Conservation (phyloP, 257 asterid species). For the Euphrasia confusa region DNA sequence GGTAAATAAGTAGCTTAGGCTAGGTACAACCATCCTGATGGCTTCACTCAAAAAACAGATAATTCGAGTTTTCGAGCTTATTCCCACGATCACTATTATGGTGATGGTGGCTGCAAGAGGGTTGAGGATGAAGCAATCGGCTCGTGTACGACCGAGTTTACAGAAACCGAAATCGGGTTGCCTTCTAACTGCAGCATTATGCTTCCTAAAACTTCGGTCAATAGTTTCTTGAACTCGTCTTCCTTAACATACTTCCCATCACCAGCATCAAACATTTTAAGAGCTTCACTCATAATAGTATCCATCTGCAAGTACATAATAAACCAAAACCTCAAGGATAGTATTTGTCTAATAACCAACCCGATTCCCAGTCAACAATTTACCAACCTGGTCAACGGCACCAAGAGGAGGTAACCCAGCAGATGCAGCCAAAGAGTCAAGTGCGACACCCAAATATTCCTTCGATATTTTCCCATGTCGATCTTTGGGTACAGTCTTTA, state of each 20-base stretch:
- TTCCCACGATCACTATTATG: conserved; percentile 1
- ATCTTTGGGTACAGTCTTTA: conserved; percentile 52
- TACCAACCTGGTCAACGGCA: conserved; percentile 73
- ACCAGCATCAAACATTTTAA: conserved; percentile 51
- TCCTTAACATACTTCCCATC: conserved; percentile 69
- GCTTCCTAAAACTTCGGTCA: conserved; percentile 65
- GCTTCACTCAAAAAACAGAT: conserved; percentile 14
- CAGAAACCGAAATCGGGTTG: conserved; percentile 64
- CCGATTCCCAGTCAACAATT: background rate
- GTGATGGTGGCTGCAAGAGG: conserved; percentile 52
- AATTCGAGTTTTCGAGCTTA: background rate
- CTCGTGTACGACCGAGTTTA: conserved; percentile 81
- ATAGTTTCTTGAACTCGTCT: conserved; percentile 79
- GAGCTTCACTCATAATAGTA: conserved; percentile 43
- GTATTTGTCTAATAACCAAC: background rate
- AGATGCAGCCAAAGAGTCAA: conserved; percentile 69
- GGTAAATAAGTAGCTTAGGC: conserved; percentile 13
- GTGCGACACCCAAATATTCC: conserved; percentile 56
- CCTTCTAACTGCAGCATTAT: conserved; percentile 84
- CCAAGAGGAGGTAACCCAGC: conserved; percentile 91
- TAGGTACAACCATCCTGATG: conserved; percentile 15
- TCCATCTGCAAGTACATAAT: conserved; percentile 55
- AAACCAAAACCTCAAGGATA: background rate
- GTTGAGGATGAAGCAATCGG: conserved; percentile 65
- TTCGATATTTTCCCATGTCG: conserved; percentile 62